Evolutionary conservation across 2,329 filamentous ascomycete species (phyloP), one percentile per base, ranked within the genome.

Genomic region (Neonectria neomacrospora): DNA sequence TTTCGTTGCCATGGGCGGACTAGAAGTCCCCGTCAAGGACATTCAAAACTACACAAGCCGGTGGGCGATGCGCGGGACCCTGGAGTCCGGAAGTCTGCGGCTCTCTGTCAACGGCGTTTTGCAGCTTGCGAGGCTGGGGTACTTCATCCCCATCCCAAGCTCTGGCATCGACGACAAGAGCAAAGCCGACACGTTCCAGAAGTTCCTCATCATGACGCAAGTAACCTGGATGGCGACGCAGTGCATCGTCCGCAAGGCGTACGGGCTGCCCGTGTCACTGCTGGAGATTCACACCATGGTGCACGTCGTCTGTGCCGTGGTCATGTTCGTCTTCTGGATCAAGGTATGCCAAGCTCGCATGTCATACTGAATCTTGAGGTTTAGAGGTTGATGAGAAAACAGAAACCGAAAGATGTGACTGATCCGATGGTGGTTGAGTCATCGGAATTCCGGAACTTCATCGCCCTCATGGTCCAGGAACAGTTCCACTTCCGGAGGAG

Each of bases 151-250:
- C 0, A 42, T 70, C 14, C 45, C 57, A 0, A 32, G 59, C 11
- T 55, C 59, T 1, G 47, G 73, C 11, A 77, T 80, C 5, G 55
- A 67, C 47, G 78, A 81, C 42, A 76, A 76, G 26, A 80, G 76
- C 65, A 81, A 81, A 58, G 75, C 74, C 2, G 72, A 80, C 26
- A 64, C 60, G 0, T 58, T 80, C 7, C 71, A 78, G 7, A 81
- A 80, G 63, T 42, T 64, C 0, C 51, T 82, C 2, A 76, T 80
- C 1, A 68, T 77, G 22, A 55, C 78, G 3, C 80, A 83, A 58
- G 76, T 78, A 0, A n/a, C 61, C 4, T 82, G 79, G 78, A 79
- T 82, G 69, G 51, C 75, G 0, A 45, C 78, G 0, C 76, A 81
- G 59, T 74, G 71, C 48, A 67, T 79, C 8, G 74, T 71, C 12